Base-by-base conservation (phyloP, 257 asterid genomes). In the Eustoma russellianum region DNA sequence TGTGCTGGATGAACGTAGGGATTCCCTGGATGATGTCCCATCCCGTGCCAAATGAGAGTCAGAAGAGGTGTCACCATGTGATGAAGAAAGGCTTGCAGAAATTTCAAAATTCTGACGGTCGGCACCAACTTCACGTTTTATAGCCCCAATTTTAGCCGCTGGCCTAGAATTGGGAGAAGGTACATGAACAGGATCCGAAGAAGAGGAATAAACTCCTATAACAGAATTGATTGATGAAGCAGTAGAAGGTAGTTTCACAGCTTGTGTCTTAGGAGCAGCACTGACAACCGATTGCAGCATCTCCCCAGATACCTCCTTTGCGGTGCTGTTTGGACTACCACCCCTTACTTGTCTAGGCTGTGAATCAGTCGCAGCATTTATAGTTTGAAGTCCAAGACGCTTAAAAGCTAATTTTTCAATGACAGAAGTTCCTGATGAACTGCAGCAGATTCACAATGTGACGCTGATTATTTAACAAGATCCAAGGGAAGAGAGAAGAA, bases 101-200 rank as follows among this genome's bases (percentile, higher is more conserved):
- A 69, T 61, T 40, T 77, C 93, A 75, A 76, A 61, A 40, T 80
- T 70, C 66, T 80, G 84, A 15, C 97, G 85, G 17, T 94, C 86
- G 46, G 93, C 83, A 46, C 99, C 94, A 50, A 92, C 95, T 68
- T 92, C 97, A 68, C 99, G 83, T 67, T 75, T 83, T 65, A 92
- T 88, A 61, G 93, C 93, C 64, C 99, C 97, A 70, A 85, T 75
- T 65, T 77, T 88, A 61, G 91, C 79, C 50, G 95, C 79, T 44
- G 88, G 81, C 69, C 90, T 80, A 55, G 97, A 70, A 69, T 82
- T 83, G 57, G 66, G 96, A n/a, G 91, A 85, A 14, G 97, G 99
- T n/a, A 92, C 99, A 19, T 92, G 97, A 69, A 92, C 91, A 63
- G 97, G 99, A 63, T 92, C 97, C 41, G 79, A 79, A 40, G 95